These are phyloP conservation scores for Oehlia diaphana DNA, from an alignment of 192 early-diverging fungal species.

Conservation along the genomic window DNA sequence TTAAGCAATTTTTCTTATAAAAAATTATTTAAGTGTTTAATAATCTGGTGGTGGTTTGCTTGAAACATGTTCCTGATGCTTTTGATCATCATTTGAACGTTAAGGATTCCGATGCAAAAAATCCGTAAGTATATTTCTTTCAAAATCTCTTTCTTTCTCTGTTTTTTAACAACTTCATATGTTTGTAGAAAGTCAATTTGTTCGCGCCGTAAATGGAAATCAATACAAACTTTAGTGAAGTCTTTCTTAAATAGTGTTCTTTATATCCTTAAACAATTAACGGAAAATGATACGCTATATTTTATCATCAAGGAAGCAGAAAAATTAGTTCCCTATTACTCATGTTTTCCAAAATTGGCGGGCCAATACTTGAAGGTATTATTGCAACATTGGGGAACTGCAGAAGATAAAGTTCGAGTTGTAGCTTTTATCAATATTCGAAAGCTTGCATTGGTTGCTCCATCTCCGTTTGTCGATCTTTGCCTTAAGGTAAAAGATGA, in stretches of 20 bases:
- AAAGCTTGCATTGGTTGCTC: slow-evolving; percentile 56
- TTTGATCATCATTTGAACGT: slow-evolving; percentile 68
- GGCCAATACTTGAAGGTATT: slow-evolving; percentile 82
- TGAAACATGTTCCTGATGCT: slow-evolving; percentile 67
- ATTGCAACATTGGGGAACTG: slow-evolving; percentile 50
- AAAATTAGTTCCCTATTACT: slow-evolving; percentile 72
- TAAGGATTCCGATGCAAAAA: slow-evolving; percentile 26
- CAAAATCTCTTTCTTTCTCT: not conserved
- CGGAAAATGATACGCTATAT: slow-evolving; percentile 81
- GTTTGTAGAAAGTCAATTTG: slow-evolving; percentile 39
- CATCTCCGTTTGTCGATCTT: slow-evolving; percentile 28
- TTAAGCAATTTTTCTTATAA: no score
- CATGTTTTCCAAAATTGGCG: slow-evolving; percentile 75
- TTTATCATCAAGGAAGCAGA: slow-evolving; percentile 85
- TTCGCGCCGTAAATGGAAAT: slow-evolving; percentile 65
- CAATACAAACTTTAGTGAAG: slow-evolving; percentile 75
- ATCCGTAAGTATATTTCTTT: not conserved
- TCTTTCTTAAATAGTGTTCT: slow-evolving; percentile 77
- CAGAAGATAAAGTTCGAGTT: slow-evolving; percentile 62
- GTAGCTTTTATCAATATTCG: slow-evolving; percentile 84
- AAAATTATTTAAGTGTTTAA: slow-evolving; percentile 63
- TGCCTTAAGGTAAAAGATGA: slow-evolving; percentile 37
- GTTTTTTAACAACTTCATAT: not conserved
- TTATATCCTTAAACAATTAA: slow-evolving; percentile 77
- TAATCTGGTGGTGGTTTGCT: slow-evolving; percentile 70